phyloP scores from a whole-genome alignment of 805 yeast genomes.

The Yamadazyma tumulicola region DNA sequence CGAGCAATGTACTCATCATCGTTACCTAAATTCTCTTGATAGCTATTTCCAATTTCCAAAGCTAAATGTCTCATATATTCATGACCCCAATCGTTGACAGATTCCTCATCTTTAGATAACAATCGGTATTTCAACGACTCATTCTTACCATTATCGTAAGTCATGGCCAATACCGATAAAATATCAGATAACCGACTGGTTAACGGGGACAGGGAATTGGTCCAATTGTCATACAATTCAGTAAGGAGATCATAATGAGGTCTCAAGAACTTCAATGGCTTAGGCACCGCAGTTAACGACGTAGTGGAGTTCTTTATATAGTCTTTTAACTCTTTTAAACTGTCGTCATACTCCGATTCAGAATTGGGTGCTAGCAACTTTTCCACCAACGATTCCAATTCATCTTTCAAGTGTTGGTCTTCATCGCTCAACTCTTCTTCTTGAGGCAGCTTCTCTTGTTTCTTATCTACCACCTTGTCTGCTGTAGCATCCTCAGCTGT shows the following conservation, averaged over 20 bases:
- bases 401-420: constrained; percentile 82
- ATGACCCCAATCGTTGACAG: constrained; percentile 92
- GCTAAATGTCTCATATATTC: constrained; percentile 96
- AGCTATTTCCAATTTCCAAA: constrained; percentile 88
- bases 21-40: constrained; percentile 45
- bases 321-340: constrained; percentile 69
- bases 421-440: constrained; percentile 93
- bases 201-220: constrained; percentile 22
- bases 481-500: not conserved
- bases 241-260: constrained; percentile 77
- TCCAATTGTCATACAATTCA: constrained; percentile 66
- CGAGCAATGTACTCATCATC: constrained; percentile 35
- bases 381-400: constrained; percentile 83
- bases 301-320: constrained; percentile 90
- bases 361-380: constrained; percentile 57
- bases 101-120: constrained; percentile 41
- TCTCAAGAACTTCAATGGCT: constrained; percentile 91
- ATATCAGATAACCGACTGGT: constrained; percentile 67
- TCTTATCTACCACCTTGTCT: not conserved
- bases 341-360: constrained; percentile 47
- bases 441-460: constrained; percentile 5
- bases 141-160: constrained; percentile 75
- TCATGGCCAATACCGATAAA: constrained; percentile 91
- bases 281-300: constrained; percentile 99
- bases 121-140: constrained; percentile 81